These are phyloP conservation scores for Fusarium nygamai DNA, from an alignment of 2,329 filamentous ascomycete genomes.

Conservation along the genomic window DNA sequence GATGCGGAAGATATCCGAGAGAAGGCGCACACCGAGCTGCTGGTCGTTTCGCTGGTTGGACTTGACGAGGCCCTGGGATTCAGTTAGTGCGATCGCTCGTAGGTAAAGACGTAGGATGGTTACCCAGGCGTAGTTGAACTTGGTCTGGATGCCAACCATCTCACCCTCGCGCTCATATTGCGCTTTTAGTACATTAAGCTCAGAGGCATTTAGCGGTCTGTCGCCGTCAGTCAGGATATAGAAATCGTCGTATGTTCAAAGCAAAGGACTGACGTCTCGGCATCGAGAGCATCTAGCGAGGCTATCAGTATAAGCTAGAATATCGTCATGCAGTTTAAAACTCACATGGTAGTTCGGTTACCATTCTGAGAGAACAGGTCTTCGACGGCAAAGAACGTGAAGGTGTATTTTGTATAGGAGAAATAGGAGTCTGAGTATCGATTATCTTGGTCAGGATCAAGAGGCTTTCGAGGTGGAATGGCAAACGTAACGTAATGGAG, in stretches of 20 bases:
- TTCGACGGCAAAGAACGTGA: background rate
- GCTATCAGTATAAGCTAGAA: slow-evolving; percentile 15
- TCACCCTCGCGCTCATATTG: slow-evolving; percentile 99
- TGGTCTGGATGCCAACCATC: slow-evolving; percentile 96
- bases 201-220: slow-evolving; percentile 88
- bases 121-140: slow-evolving; percentile 99
- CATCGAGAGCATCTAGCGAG: slow-evolving; percentile 87
- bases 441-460: background rate
- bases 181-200: slow-evolving; percentile 89
- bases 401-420: background rate
- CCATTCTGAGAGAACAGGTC: slow-evolving; percentile 50
- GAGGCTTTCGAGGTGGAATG: background rate
- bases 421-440: background rate
- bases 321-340: slow-evolving; percentile 25
- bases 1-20: slow-evolving; percentile 95
- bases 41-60: slow-evolving; percentile 85
- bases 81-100: background rate
- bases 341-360: slow-evolving; percentile 61
- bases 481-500: background rate
- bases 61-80: slow-evolving; percentile 85
- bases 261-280: slow-evolving; percentile 78
- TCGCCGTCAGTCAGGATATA: slow-evolving; percentile 20
- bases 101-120: background rate
- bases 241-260: background rate
- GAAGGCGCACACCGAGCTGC: slow-evolving; percentile 91